These are phyloP conservation scores for Heliamphora pulchella DNA, from an alignment of 179 eudicot genomes.

Conservation along the genomic window DNA sequence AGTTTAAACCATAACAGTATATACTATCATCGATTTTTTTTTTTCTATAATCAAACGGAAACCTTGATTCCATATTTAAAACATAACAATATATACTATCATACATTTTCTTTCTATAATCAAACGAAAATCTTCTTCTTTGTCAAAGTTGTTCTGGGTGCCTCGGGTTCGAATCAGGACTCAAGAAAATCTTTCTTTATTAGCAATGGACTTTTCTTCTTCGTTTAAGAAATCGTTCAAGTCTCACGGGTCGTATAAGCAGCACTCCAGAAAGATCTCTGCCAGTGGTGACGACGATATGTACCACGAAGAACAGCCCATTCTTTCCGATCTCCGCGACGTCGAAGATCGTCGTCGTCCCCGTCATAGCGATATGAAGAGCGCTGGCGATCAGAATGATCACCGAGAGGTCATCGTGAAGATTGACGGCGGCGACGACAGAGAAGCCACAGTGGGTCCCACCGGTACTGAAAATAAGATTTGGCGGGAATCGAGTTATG, in stretches of 20 bases:
- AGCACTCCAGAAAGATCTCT: conserved; percentile 20
- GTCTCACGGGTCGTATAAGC: conserved; percentile 30
- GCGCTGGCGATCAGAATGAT: background rate
- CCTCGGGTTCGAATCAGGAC: conserved; percentile 22
- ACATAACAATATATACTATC: too few species aligned
- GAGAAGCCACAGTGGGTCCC: background rate
- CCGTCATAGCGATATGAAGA: background rate
- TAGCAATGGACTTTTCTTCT: conserved; percentile 40
- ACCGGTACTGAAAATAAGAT: background rate
- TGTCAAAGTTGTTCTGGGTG: conserved; percentile 22
- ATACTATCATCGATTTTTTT: too few species aligned
- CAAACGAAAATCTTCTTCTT: conserved; percentile 31
- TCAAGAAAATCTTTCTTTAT: background rate
- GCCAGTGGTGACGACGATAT: conserved; percentile 12
- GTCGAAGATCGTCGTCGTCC: too few species aligned
- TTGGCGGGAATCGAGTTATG: conserved; percentile 15
- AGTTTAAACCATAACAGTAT: too few species aligned
- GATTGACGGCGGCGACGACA: conserved; percentile 2
- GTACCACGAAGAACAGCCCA: conserved; percentile 15
- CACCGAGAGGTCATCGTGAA: conserved; percentile 14
- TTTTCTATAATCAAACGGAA: background rate
- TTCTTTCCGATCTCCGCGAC: conserved; percentile 7
- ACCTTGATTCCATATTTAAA: too few species aligned
- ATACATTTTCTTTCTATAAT: background rate
- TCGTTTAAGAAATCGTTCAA: conserved; percentile 36